Base-by-base conservation (phyloP, 2,329 filamentous ascomycete species). In the Sordariomycetes sp. region DNA sequence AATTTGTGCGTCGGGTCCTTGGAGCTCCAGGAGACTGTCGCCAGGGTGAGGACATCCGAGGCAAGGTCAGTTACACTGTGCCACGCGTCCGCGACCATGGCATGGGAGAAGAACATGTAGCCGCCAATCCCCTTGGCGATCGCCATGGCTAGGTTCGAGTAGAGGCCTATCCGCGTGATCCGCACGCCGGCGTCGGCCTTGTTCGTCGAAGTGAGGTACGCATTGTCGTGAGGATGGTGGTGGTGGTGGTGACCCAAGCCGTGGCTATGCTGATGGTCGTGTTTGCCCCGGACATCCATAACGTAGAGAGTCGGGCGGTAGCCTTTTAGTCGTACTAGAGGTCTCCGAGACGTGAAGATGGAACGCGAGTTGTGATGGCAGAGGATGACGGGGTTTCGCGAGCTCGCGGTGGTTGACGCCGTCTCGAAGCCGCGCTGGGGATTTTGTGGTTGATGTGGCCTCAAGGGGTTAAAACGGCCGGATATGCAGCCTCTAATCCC, bases 11-110 rank as follows among this genome's bases (percentile, higher is more conserved):
- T 90, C 0, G 94, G 91, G 6, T 90, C 87, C 66, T 88, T 90
- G 60, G 97, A 75, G 60, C 92, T 96, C 85, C 89, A 96, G 22
- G 92, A 93, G 53, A 99, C 92, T 11, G 94, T 99, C 18, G 90
- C 89, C 22, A 99, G 81, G 1, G 94, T 99, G 71, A 97, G 85
- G 65, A 99, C 81, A 71, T 99, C 94, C 57, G 92, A 97, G 61
- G 96, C 90, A 59, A 99, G 82, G 72, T 99, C 94, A 54, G 93
- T 96, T 64, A 97, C 80, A 66, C 91, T 93, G 75, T 99, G 94
- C 76, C 96, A 93, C 59, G 90, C 94, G 71, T 99, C 94, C 68
- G 94, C 92, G 60, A 92, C 79, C 79, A 96, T 88, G 60, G 90
- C 87, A 74, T 97, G 91, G 52, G 92, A 97, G 72, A 97, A 92